Conservation (phyloP, 2,329 filamentous ascomycete species). For the Dissoconium aciculare region DNA sequence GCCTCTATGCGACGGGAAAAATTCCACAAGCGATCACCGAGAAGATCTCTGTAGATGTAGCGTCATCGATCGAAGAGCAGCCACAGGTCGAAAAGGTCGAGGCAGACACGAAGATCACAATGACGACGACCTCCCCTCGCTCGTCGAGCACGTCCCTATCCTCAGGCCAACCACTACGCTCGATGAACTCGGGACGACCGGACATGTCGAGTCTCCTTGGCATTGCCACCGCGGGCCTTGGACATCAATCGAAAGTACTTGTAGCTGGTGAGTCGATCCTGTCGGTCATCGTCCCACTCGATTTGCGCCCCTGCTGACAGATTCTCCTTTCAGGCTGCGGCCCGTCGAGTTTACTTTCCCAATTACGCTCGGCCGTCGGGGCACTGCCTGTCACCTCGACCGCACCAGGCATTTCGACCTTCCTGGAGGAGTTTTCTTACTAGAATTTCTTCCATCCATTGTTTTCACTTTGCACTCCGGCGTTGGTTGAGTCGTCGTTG, state of each 20-base stretch:
- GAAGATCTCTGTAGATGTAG: not conserved
- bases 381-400: constrained; percentile 3
- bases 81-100: too few species aligned
- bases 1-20: constrained; percentile 29
- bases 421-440: constrained; percentile 13
- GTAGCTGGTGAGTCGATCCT: constrained; percentile 4
- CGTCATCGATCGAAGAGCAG: not conserved
- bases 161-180: too few species aligned
- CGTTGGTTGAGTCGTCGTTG: too few species aligned
- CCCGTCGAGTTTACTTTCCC: constrained; percentile 5
- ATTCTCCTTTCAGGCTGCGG: constrained; percentile 6
- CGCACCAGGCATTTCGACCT: constrained; percentile 11
- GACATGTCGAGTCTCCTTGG: constrained; percentile 4
- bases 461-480: too few species aligned
- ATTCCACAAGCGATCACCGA: not conserved
- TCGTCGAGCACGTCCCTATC: too few species aligned
- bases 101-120: too few species aligned
- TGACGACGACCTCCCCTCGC: too few species aligned
- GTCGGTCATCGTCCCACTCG: too few species aligned
- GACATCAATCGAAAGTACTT: constrained; percentile 6
- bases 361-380: constrained; percentile 7
- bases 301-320: not conserved
- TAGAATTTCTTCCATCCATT: constrained; percentile 2
- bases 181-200: too few species aligned
- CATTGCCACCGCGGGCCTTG: constrained; percentile 4